Base-by-base conservation (phyloP, 2,329 filamentous ascomycete species). In the Claviceps fusiformis region DNA sequence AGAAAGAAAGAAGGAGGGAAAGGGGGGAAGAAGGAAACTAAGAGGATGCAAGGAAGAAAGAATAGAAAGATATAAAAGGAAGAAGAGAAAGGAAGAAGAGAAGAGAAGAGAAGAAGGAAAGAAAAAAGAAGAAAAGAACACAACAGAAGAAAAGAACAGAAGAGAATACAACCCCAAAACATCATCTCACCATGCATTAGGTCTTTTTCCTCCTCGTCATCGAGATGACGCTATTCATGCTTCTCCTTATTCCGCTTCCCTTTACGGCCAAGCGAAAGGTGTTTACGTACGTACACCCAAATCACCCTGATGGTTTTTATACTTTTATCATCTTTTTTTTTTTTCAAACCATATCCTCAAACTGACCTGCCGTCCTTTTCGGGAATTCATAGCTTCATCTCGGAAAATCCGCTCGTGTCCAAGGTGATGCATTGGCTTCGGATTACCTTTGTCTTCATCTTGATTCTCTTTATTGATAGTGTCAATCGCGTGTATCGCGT, bases 361-460 rank as follows among this genome's bases (percentile, higher is more conserved):
- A 9, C 47, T 49, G 47, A 33, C 33, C n/a, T 1, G 3, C 43
- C 8, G 1, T n/a, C 46, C 9, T 37, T 37, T 37, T 9, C 3
- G 8, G 35, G 35, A 13, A 54, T 27, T 9, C 2, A 55, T 59
- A 89, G 86, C 64, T 98, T 98, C 81, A 91, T 98, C 67, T 96
- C 91, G 54, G 89, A 92, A 68, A 95, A 85, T 68, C 86, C 79
- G 0, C 58, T 84, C 53, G 80, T 98, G 57, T 93, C 91, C 45
- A 96, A 97, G 71, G 71, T 97, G 61, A 92, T 97, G 77, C 96
- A 98, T 76, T 92, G 90, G 65, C 80, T 98, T 75, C 97, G 96
- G 81, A 98, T 98, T 56, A 95, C 90, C 2, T 98, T 98, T 70
- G 92, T 98, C 68, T 98, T 98, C 76, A 97, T 98, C 66, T 78